Percentiles rank a stretch among this genome's conserved stretches.
Conservation (phyloP, 164 flowering plant species). For the Berberis vulgaris region DNA sequence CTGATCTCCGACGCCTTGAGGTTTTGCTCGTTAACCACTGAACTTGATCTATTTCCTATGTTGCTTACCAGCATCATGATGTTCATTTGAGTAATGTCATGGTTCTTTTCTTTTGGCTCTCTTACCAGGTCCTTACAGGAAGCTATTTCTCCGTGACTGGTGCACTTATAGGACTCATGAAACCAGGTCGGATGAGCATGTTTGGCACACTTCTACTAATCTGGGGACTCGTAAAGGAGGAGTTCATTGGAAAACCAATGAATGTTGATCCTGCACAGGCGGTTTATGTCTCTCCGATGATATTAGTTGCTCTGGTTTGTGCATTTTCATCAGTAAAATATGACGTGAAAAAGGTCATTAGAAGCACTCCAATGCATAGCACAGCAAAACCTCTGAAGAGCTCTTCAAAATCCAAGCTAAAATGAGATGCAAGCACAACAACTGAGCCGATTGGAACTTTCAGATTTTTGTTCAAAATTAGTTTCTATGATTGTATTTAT, state of each 20-base stretch:
- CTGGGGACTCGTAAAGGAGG: constrained; percentile 97
- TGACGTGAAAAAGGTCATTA: constrained; percentile 50
- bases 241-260: constrained; percentile 58
- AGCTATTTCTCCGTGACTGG: constrained; percentile 93
- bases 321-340: constrained; percentile 81
- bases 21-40: constrained; percentile 17
- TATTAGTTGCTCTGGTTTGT: constrained; percentile 63
- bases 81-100: neutral
- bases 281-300: constrained; percentile 78
- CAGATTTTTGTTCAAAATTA: too few relatives aligned
- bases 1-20: constrained; percentile 89
- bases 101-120: neutral
- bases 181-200: constrained; percentile 92
- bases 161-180: constrained; percentile 59
- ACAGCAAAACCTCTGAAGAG: constrained; percentile 68
- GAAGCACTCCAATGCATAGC: constrained; percentile 40
- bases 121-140: constrained; percentile 84
- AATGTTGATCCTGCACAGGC: constrained; percentile 58
- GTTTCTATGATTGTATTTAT: too few relatives aligned
- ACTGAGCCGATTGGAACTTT: neutral
- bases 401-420: constrained; percentile 83
- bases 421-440: constrained; percentile 27
- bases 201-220: constrained; percentile 78
- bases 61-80: too few relatives aligned
- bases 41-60: too few relatives aligned